phyloP scores from a whole-genome alignment of 257 asterid species.

The Solanum chaucha region DNA sequence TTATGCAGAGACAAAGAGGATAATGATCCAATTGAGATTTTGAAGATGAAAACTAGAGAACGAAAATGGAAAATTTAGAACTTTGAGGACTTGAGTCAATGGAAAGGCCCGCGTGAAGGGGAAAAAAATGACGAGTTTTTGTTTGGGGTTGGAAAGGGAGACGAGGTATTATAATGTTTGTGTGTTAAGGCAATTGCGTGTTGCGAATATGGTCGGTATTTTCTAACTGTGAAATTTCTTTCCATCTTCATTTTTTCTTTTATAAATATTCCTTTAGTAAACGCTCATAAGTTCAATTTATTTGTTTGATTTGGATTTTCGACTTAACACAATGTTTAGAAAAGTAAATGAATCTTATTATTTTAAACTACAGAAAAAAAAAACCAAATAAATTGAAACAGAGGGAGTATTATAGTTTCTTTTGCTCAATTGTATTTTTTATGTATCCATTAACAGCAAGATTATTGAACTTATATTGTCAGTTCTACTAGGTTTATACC shows the following conservation, averaged over 20 bases:
- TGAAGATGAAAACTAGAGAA: background rate
- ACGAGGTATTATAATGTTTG: background rate
- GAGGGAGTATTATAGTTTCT: background rate
- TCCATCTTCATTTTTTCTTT: background rate
- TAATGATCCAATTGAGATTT: background rate
- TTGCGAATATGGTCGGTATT: background rate
- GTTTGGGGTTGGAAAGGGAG: no score
- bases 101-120: background rate
- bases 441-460: background rate
- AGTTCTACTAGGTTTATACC: background rate
- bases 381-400: no score
- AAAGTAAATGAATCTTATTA: no score
- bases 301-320: no score
- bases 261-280: background rate
- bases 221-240: background rate
- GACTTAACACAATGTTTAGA: no score
- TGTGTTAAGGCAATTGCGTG: background rate
- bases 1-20: background rate
- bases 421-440: background rate
- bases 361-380: background rate
- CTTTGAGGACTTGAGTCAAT: background rate
- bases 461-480: background rate
- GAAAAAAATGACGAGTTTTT: background rate
- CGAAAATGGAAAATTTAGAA: background rate
- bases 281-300: no score